Percentiles rank a stretch among this genome's conserved stretches.
Evolutionary conservation across 805 yeast genomes (phyloP).

Genomic region (Metschnikowia kunwiensis): DNA sequence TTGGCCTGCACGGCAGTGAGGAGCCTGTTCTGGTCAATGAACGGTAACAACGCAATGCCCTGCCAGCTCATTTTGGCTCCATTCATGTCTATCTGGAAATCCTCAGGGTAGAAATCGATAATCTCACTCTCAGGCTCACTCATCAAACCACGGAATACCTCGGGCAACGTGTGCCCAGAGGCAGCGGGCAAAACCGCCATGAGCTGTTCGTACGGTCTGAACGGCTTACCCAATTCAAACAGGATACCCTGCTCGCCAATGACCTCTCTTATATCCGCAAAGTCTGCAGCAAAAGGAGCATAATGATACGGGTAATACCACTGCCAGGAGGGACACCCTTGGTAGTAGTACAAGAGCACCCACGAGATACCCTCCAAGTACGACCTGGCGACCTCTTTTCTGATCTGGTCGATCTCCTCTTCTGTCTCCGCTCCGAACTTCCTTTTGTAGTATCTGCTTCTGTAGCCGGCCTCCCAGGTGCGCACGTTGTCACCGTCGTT

Average conservation of each 20-base stretch:
- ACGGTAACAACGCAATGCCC: slow-evolving; percentile 86
- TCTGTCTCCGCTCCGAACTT: slow-evolving; percentile 63
- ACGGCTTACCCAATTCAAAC: slow-evolving; percentile 72
- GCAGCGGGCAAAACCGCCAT: slow-evolving; percentile 96
- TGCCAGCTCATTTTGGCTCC: slow-evolving; percentile 96
- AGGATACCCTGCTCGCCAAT: slow-evolving; percentile 45
- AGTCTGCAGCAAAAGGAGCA: slow-evolving; percentile 96
- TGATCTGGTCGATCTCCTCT: slow-evolving; percentile 51
- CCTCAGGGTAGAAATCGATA: slow-evolving; percentile 86
- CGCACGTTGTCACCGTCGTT: slow-evolving; percentile 48
- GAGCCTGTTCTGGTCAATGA: slow-evolving; percentile 79
- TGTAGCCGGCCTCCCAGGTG: slow-evolving; percentile 85
- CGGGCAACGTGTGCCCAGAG: slow-evolving; percentile 82
- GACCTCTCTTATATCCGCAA: slow-evolving; percentile 51
- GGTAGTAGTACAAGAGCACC: slow-evolving; percentile 90
- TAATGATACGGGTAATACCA: slow-evolving; percentile 98
- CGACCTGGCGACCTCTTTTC: slow-evolving; percentile 59
- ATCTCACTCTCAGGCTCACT: slow-evolving; percentile 74
- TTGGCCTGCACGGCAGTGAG: slow-evolving; percentile 62
- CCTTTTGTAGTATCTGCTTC: slow-evolving; percentile 69
- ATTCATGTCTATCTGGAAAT: slow-evolving; percentile 89
- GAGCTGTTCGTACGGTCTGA: slow-evolving; percentile 86
- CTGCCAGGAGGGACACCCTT: slow-evolving; percentile 98
- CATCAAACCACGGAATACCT: slow-evolving; percentile 79
- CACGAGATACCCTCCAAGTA: slow-evolving; percentile 97